Evolutionary conservation across 2,329 filamentous ascomycete species (phyloP).

Genomic region (Trichoderma harzianum): DNA sequence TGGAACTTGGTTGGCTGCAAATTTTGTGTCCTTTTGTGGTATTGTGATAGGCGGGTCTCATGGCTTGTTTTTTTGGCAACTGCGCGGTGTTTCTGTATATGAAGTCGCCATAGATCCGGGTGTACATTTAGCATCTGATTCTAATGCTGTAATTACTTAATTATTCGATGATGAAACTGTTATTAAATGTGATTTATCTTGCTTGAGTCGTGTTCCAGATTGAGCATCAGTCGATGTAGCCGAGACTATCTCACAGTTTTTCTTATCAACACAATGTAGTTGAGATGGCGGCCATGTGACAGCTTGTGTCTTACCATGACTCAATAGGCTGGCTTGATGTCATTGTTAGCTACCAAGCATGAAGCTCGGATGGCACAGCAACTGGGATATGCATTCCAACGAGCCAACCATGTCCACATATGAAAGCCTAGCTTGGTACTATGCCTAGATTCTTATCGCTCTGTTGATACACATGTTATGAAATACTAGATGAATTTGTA

Average conservation of each 20-base stretch:
- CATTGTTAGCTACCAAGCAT: neutral
- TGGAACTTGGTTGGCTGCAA: neutral
- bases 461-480: neutral
- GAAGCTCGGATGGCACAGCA: neutral
- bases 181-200: neutral
- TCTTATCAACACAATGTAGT: neutral
- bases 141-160: conserved; percentile 43
- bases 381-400: neutral
- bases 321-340: neutral
- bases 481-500: neutral
- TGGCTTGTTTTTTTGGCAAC: conserved; percentile 7
- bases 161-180: neutral
- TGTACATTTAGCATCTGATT: conserved; percentile 39
- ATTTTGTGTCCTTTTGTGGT: conserved; percentile 11
- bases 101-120: conserved; percentile 25
- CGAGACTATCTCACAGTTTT: neutral
- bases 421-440: neutral
- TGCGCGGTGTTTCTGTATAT: conserved; percentile 25
- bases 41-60: conserved; percentile 16
- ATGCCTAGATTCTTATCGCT: neutral
- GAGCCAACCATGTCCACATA: neutral
- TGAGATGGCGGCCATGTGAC: neutral
- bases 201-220: neutral
- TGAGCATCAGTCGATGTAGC: too few species aligned
- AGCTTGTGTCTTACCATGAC: neutral